Conservation (phyloP, 176 grass and related monocot genomes). For the Musa acuminata region DNA sequence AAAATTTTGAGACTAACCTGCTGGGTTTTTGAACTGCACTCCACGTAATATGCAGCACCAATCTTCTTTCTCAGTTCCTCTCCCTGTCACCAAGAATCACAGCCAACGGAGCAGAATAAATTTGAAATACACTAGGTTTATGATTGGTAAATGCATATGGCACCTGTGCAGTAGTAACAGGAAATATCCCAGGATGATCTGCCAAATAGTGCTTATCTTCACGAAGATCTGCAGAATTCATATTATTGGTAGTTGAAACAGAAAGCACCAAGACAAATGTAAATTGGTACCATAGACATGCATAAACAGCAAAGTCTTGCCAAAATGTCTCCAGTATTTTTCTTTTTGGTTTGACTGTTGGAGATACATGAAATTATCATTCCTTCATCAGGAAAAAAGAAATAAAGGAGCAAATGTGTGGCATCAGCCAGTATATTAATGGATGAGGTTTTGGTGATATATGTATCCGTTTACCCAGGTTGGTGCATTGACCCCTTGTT, state of each 20-base stretch:
- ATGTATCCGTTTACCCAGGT: too few species aligned
- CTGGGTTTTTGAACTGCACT: constrained; percentile 89
- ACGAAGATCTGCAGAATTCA: constrained; percentile 55
- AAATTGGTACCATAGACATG: not conserved
- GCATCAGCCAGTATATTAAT: too few species aligned
- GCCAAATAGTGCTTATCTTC: constrained; percentile 81
- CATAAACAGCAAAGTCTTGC: too few species aligned
- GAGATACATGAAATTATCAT: too few species aligned
- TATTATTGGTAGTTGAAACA: not conserved
- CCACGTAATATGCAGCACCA: constrained; percentile 60
- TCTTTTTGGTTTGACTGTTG: too few species aligned
- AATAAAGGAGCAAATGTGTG: too few species aligned
- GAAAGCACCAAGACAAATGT: not conserved
- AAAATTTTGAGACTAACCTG: constrained; percentile 34
- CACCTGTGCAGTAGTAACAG: constrained; percentile 83
- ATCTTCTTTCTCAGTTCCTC: constrained; percentile 79
- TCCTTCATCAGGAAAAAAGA: too few species aligned
- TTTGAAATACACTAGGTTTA: not conserved
- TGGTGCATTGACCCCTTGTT: too few species aligned
- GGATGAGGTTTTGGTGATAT: too few species aligned
- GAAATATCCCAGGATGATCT: constrained; percentile 59
- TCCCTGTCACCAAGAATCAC: constrained; percentile 30
- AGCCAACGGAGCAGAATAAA: not conserved
- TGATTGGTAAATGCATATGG: constrained; percentile 8
- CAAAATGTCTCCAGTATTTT: too few species aligned